A percentile compares a stretch with the other conserved stretches of the same genome.
phyloP scores from a whole-genome alignment of 345 rosid species.

The Citrus hindsii region DNA sequence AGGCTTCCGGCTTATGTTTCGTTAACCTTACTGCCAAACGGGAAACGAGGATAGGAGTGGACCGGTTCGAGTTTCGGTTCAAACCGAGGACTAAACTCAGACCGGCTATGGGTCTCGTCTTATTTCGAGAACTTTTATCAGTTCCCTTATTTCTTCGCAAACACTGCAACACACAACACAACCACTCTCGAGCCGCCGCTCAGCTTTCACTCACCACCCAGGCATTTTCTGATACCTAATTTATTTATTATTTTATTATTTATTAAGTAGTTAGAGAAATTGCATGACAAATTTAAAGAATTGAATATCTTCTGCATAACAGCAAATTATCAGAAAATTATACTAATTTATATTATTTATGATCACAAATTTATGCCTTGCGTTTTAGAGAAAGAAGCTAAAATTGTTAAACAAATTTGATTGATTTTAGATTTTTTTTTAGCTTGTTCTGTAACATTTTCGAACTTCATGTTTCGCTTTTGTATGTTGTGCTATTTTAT shows the following conservation, averaged over 20 bases:
- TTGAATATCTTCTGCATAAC: neutral
- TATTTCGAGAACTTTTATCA: no score
- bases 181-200: neutral
- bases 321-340: neutral
- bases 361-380: neutral
- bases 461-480: no score
- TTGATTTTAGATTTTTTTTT: neutral
- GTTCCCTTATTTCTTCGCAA: no score
- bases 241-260: no score
- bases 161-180: neutral
- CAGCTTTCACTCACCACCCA: neutral
- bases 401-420: neutral
- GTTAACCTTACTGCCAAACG: neutral
- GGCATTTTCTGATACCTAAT: neutral
- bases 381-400: neutral
- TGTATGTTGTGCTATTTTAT: no score
- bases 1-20: rapidly evolving
- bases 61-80: neutral
- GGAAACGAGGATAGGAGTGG: neutral
- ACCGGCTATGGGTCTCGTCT: neutral
- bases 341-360: neutral
- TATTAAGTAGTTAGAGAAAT: no score
- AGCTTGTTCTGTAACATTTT: neutral
- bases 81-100: neutral
- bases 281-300: no score